Evolutionary conservation across 768 basidiomycete genomes (phyloP), one percentile per base, ranked within the genome.

Genomic region (Mycena rebaudengoi): DNA sequence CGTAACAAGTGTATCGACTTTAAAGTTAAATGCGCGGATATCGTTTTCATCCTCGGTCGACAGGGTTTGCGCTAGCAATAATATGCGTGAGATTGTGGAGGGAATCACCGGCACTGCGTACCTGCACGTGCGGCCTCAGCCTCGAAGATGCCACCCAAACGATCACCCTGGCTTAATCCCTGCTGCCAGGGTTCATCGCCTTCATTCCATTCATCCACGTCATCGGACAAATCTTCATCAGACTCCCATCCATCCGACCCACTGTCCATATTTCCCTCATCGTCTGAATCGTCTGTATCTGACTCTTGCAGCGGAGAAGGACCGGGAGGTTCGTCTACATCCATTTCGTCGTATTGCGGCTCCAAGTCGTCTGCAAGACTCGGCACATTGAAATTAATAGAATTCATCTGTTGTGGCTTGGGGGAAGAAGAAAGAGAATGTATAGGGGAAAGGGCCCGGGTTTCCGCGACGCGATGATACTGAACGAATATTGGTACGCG

Each of bases 101-200:
- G 30, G 30, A 26, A 21, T 14, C 1, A 26, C 2, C 4, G 28
- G 12, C 7, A n/a, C n/a, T 20, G 40, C 61, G 33, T 23, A 62
- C 60, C 51, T 2, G 43, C 53, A 7, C 30, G 51, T 40, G 53
- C 53, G 7, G 60, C 50, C 26, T 62, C 51, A 14, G 51, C 51
- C 37, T 62, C 60, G 20, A 62, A 62, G 7, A 40, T 20, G 20
- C 10, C 43, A 18, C 60, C 60, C 60, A 62, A 41, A n/a, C 45
- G 51, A 46, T 62, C 51, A 2, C 51, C 60, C 29, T 45, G 53
- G 26, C 51, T 62, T 20, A 62, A 37, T 28, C 51, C 51, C 32
- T n/a, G 26, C 14, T 60, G 58, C 58, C 58, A 60, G 5, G 58
- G 58, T 40, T 60, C 58, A 2, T 60, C 58, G 21, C 58, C 58